phyloP scores from a whole-genome alignment of 768 basidiomycete species.

The Naganishia friedmannii region DNA sequence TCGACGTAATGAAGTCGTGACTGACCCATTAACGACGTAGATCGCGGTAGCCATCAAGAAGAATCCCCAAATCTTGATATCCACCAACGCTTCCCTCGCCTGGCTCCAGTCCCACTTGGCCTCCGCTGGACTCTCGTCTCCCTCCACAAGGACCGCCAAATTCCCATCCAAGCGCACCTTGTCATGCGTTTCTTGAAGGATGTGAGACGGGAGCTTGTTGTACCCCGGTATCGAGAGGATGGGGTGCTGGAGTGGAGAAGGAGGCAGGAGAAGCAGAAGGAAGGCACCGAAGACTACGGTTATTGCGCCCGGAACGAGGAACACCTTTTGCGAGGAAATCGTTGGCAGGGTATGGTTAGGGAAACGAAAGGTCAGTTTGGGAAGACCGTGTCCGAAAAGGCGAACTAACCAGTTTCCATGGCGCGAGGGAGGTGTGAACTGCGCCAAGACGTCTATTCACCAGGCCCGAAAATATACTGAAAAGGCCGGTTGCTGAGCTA shows the following conservation, averaged over 20 bases:
- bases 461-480: conserved; percentile 51
- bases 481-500: conserved; percentile 38
- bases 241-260: conserved; percentile 26
- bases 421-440: conserved; percentile 8
- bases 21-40: conserved; percentile 7
- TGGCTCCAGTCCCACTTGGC: conserved; percentile 41
- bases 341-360: neutral
- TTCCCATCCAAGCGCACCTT: conserved; percentile 28
- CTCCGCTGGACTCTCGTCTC: conserved; percentile 35
- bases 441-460: conserved; percentile 37
- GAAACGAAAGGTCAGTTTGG: neutral
- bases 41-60: conserved; percentile 44
- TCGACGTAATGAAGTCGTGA: neutral
- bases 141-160: conserved; percentile 27
- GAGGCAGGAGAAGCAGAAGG: conserved; percentile 49
- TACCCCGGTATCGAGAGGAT: neutral
- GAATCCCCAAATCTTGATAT: conserved; percentile 52
- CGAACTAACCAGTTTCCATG: conserved; percentile 13
- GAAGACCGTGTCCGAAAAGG: neutral
- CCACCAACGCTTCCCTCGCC: conserved; percentile 45
- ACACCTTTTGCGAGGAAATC: conserved; percentile 35
- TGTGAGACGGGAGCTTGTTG: neutral
- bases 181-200: conserved; percentile 13
- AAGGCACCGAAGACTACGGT: conserved; percentile 49
- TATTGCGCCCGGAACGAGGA: conserved; percentile 41